Evolutionary conservation across 352 stramenopile genomes (phyloP).

Genomic region (Globisporangium recalcitrans): DNA sequence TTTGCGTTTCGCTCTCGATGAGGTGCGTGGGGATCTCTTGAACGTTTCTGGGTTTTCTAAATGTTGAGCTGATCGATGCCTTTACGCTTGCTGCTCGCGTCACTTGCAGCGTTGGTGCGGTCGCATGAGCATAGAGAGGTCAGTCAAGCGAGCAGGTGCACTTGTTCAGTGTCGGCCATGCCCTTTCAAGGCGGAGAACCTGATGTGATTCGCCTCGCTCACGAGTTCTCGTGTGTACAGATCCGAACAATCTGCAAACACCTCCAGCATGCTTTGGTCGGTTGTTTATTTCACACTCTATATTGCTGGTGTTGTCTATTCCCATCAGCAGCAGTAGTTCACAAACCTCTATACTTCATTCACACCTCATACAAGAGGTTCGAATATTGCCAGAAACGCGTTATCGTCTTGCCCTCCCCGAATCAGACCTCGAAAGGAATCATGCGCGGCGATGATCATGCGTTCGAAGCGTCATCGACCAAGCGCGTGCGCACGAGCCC

Average conservation of each 20-base stretch:
- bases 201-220: neutral
- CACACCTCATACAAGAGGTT: neutral
- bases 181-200: too few species aligned
- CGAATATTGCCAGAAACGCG: too few species aligned
- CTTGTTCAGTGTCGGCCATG: too few species aligned
- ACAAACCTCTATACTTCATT: neutral
- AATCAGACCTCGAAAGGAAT: neutral
- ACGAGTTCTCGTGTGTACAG: neutral
- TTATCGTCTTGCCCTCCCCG: too few species aligned
- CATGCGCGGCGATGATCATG: neutral
- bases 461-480: neutral
- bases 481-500: neutral
- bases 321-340: too few species aligned
- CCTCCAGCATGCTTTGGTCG: neutral
- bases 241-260: neutral
- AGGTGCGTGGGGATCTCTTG: neutral
- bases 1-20: neutral
- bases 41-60: neutral
- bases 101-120: neutral
- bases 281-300: too few species aligned
- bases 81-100: neutral
- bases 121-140: neutral
- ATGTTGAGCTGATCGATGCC: neutral
- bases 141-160: too few species aligned
- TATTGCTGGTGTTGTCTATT: too few species aligned